Evolutionary conservation across 306 rosid genomes (phyloP), one percentile per base, ranked within the genome.

Genomic region (Fragaria nilgerrensis): DNA sequence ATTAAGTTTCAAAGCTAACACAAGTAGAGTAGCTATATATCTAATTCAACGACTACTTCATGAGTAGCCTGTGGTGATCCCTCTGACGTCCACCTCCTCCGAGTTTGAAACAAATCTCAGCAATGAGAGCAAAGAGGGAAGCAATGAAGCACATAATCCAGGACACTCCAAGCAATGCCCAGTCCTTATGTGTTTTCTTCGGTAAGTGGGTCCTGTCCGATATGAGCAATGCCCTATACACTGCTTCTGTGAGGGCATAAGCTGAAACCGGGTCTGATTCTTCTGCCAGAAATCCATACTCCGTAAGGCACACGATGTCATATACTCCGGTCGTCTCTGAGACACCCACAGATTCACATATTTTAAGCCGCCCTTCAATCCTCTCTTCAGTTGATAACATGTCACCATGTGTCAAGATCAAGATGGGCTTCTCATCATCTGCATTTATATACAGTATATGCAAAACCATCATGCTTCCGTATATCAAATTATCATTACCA

Each of bases 341-440:
- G 73, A 79, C 45, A 17, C 80, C 78, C 7, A 85, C 39, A 53
- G 47, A 59, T n/a, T 82, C 83, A 25, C 88, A 81, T 49, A 85
- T 75, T 45, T 75, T 75, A 5, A 81, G 77, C 48, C 88, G 71
- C 43, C 81, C 85, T 43, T 85, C 88, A 8, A 85, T 81, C 74
- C 88, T 85, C 78, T 85, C 88, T 78, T 85, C 88, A 2, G 79
- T 56, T 15, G 85, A 75, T 76, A 85, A 71, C 88, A 75, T 71
- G 81, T 85, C 88, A 9, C 88, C 88, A 34, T 85, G 85, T 39
- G 88, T 85, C 83, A 85, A 76, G 34, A 85, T 85, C 79, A 85
- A 43, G 41, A 85, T 69, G 4, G 85, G 85, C 27, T 55, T 82
- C 77, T 85, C 88, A 74, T 85, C 87, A 76, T 29, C 87, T 84